Conservation (phyloP, 768 basidiomycete genomes). For the Clitopilus hobsonii region DNA sequence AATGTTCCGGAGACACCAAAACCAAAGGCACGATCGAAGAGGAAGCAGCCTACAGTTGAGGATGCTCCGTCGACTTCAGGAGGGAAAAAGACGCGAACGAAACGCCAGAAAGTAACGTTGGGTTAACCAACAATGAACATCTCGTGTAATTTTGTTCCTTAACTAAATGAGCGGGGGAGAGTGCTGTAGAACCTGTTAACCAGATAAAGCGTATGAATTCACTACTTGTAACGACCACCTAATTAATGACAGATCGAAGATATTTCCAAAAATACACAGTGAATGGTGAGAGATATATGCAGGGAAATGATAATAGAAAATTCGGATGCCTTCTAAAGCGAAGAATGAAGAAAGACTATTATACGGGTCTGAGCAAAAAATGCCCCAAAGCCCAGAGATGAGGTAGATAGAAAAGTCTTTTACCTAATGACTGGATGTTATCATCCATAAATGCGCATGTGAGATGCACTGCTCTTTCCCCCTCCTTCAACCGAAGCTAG, state of each 20-base stretch:
- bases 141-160: neutral
- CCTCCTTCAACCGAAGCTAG: slow-evolving; percentile 38
- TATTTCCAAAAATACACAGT: neutral
- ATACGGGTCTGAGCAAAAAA: neutral
- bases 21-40: neutral
- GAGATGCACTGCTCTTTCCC: neutral
- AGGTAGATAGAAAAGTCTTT: neutral
- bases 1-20: neutral
- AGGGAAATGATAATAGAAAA: neutral
- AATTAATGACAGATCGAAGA: neutral
- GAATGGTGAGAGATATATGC: neutral
- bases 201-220: neutral
- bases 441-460: neutral
- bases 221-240: neutral
- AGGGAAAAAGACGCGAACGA: neutral
- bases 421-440: neutral
- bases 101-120: neutral
- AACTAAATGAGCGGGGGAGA: neutral
- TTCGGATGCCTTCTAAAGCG: neutral
- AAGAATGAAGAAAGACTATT: neutral
- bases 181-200: neutral
- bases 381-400: neutral
- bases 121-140: neutral
- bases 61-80: neutral
- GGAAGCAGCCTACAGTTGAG: neutral